Conservation (phyloP, 2,329 filamentous ascomycete genomes). For the Myriosclerotinia scirpicola region DNA sequence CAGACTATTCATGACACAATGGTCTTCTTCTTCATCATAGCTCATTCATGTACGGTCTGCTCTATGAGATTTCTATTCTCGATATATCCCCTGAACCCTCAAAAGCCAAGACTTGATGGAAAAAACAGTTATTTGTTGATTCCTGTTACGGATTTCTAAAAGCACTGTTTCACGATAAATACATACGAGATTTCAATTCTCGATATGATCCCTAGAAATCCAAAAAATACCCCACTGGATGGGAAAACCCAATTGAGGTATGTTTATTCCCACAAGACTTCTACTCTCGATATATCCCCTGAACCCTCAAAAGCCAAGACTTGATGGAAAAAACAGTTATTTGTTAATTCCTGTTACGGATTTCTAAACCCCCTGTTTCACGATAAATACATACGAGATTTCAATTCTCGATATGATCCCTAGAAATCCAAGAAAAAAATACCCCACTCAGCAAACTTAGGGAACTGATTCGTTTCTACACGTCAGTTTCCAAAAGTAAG, state of each 20-base stretch:
- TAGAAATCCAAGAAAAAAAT: neutral
- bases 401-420: neutral
- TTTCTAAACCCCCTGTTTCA: too few species aligned
- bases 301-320: neutral
- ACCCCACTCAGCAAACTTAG: neutral
- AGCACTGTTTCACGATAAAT: too few species aligned
- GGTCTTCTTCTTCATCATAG: slow-evolving; percentile 15
- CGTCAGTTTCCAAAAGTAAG: neutral
- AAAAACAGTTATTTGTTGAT: neutral
- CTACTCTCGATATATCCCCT: neutral
- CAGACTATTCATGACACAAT: neutral
- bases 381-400: slow-evolving; percentile 1
- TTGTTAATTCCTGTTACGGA: neutral
- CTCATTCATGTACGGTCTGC: neutral
- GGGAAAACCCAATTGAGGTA: neutral
- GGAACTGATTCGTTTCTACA: neutral
- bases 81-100: neutral
- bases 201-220: neutral
- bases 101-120: neutral
- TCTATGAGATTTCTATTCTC: neutral
- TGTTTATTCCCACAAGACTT: neutral
- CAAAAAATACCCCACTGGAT: too few species aligned
- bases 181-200: neutral
- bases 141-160: neutral
- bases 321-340: neutral